A percentile compares a stretch with the other conserved stretches of the same genome.
These are phyloP conservation scores for Aureobasidium lini DNA, from an alignment of 2,329 filamentous ascomycete species.

Conservation along the genomic window DNA sequence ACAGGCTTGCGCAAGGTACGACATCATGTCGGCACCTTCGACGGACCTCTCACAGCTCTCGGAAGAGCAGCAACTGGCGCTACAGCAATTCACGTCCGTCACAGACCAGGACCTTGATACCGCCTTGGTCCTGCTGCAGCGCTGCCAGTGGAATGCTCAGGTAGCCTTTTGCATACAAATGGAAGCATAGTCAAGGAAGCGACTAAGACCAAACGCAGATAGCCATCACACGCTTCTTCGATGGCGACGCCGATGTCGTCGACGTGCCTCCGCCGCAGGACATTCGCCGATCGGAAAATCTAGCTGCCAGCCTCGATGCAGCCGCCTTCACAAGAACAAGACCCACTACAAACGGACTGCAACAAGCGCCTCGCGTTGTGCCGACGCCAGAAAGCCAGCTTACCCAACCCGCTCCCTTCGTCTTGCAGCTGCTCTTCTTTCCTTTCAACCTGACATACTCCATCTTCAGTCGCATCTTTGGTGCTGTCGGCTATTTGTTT, in stretches of 20 bases:
- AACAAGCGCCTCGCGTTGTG: constrained; percentile 75
- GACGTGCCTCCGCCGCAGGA: constrained; percentile 58
- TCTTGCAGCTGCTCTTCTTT: constrained; percentile 70
- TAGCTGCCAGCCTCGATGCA: constrained; percentile 47
- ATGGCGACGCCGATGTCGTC: constrained; percentile 83
- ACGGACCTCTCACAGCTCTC: constrained; percentile 64
- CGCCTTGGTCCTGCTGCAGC: constrained; percentile 69
- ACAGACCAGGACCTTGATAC: constrained; percentile 74
- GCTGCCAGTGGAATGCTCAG: constrained; percentile 95
- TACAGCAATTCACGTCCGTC: constrained; percentile 82
- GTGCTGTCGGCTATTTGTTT: constrained; percentile 68
- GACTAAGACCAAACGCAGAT: constrained; percentile 51
- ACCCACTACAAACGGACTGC: constrained; percentile 37
- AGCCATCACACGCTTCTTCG: constrained; percentile 94
- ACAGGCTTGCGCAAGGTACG: neutral
- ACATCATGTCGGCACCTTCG: constrained; percentile 31
- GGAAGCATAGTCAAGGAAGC: neutral
- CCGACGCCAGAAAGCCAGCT: constrained; percentile 62
- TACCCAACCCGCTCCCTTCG: constrained; percentile 62
- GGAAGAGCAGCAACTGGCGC: constrained; percentile 68
- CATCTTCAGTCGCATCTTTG: constrained; percentile 60
- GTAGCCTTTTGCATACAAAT: constrained; percentile 35
- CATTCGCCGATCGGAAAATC: constrained; percentile 62
- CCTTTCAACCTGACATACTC: constrained; percentile 75
- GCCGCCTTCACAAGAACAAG: constrained; percentile 15